Evolutionary conservation across 148 eudicot species (phyloP), one percentile per base, ranked within the genome.

Genomic region (Hydrangea macrophylla): DNA sequence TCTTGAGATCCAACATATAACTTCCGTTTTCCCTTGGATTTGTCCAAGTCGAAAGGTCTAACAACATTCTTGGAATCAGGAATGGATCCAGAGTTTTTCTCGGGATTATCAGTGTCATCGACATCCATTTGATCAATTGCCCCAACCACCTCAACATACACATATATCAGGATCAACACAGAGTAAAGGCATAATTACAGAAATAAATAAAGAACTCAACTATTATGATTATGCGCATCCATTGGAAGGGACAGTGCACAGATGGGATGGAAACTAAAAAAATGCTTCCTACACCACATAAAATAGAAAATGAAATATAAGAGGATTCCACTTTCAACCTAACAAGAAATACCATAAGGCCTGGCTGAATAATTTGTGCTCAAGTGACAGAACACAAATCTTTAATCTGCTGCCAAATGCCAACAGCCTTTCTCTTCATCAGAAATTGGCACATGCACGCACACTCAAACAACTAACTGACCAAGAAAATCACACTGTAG

Each of bases 1-100:
- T 86, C 85, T 75, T 89, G 97, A 39, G 96, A 83, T 72, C 99
- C 99, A 15, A 94, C 99, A 77, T 88, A 90, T 18, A 94, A 73
- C 72, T 89, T 94, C 67, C 83, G 89, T 75, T 85, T 94, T 60
- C 77, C 79, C 75, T 84, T 94, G 58, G 86, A 82, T 73, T 93
- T 86, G 56, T 84, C 86, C 20, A 84, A 51, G 33, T 84, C 88
- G 64, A 60, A 70, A 63, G 88, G 51, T 58, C 74, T 84, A 35
- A 69, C 79, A 17, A 77, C 60, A 51, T 35, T 84, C 68, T 81
- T 88, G 50, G 90, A 61, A 59, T 92, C 96, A 58, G 90, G 80
- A 76, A 64, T 77, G 67, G 89, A 77, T 30, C 78, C 89, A 44
- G 90, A 62, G 68, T 82, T 85, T 69, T 82, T 85, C 32, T 90